Evolutionary conservation across 441 rosid species (phyloP), one percentile per base, ranked within the genome.

Genomic region (Adansonia gregorii): DNA sequence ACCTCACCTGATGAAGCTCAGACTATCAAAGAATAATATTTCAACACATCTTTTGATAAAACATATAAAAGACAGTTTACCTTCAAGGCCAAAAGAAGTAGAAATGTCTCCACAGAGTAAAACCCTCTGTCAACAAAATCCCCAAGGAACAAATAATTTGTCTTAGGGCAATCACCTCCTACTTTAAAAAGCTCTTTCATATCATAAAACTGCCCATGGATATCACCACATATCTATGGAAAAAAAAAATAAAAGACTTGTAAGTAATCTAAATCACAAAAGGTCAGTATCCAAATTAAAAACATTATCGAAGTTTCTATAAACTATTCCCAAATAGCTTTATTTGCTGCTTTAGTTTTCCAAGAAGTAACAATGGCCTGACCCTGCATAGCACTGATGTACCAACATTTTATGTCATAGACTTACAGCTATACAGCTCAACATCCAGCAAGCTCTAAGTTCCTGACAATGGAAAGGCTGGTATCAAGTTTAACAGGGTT

Each of bases 141-240:
- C 80, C 97, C 98, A 76, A 94, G 92, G 87, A 94, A 94, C 84
- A 94, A 82, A 84, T 93, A 94, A 86, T 90, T 94, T 48, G 97
- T 94, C 86, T 89, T 88, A 27, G 97, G 98, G 82, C 98, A 93
- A 83, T 91, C 97, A 51, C 97, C 97, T 59, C 97, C 97, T 3
- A 90, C 98, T 81, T 80, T 94, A 84, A 93, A 94, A 80, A 94
- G 98, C 88, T 94, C 98, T 81, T 91, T 93, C 98, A 94, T 87
- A 81, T 94, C 98, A 83, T 89, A 94, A 79, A 94, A 94, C 84
- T 94, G 98, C 39, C 98, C 97, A 70, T 94, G 98, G 64, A 94
- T 91, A 80, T 94, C 98, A 74, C 98, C 98, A 43, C 97, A 94
- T 84, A 94, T 91, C 98, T 94, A 79, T 17, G 64, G 41, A 46